Evolutionary conservation across 441 rosid species (phyloP).

Genomic region (Corymbia citriodora): DNA sequence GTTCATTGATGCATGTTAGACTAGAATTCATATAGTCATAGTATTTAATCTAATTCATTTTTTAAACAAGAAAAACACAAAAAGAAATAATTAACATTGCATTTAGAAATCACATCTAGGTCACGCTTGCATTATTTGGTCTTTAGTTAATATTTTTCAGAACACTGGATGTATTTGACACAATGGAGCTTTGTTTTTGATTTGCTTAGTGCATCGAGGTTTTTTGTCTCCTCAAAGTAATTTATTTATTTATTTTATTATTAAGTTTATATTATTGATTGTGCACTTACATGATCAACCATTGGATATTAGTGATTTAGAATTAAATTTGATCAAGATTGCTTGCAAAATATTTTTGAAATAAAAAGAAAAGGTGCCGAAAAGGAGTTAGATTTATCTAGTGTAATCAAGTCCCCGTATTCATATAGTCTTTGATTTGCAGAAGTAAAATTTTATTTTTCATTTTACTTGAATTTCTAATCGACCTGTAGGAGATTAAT

Average conservation of each 20-base stretch:
- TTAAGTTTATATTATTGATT: fast-evolving
- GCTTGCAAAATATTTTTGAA: too few relatives aligned
- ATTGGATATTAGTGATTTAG: neutral
- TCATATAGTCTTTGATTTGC: fast-evolving
- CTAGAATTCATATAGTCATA: neutral
- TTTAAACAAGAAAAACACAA: neutral
- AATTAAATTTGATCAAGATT: neutral
- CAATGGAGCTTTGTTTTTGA: neutral
- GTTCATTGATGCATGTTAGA: neutral
- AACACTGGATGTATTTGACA: neutral
- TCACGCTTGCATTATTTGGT: neutral
- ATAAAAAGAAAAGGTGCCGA: neutral
- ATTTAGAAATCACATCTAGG: neutral
- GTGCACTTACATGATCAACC: fast-evolving
- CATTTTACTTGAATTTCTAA: neutral
- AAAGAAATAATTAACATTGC: neutral
- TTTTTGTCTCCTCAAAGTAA: neutral
- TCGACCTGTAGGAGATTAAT: too few relatives aligned
- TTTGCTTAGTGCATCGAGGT: neutral
- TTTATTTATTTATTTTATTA: too few relatives aligned
- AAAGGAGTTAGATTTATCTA: too few relatives aligned
- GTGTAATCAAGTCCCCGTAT: too few relatives aligned
- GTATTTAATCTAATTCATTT: neutral
- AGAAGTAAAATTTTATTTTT: too few relatives aligned
- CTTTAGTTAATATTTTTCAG: neutral